Base-by-base conservation (phyloP, 2,329 filamentous ascomycete genomes). In the Fusarium protoensiforme region DNA sequence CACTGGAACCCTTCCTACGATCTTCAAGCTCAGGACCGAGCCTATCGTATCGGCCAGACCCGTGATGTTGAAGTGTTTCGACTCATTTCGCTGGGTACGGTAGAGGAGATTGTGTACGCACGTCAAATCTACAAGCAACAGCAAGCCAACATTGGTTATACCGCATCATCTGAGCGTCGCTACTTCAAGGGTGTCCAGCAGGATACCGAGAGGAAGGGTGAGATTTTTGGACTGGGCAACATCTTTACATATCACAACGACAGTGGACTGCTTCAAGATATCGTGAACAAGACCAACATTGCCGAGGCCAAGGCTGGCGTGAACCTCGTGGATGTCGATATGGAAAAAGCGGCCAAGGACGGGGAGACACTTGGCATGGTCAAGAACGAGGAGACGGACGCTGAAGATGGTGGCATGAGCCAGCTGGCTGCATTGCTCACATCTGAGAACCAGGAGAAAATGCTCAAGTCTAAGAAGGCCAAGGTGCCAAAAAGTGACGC, bases 91-190 rank as follows among this genome's bases (percentile, higher is more conserved):
- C 91, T 94, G 1, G 96, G 96, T 1, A 98, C 96, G 0, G 94
- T 99, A 18, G 96, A 99, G 80, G 96, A 99, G 81, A 96, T 98
- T 62, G 94, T 98, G 9, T 99, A 99, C 78, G 96, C 96, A 0
- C 90, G 96, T 8, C 96, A 99, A 78, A 96, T 99, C 41, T 99
- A 99, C 87, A 99, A 99, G 82, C 96, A 99, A 80, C 96, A 99
- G 78, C 96, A 98, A 83, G 96, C 96, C 29, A 98, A 98, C 78
- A 98, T 99, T 67, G 96, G 94, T 1, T 98, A 99, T 82, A 97
- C 92, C 36, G 96, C 96, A 0, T 97, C 94, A 0, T 93, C 92
- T 7, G 96, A 99, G 82, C 91, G 96, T 5, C 91, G 96, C 2
- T 99, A 99, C 81, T 99, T 99, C 85, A 95, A 93, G 75, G 96